Evolutionary conservation across 2,329 filamentous ascomycete genomes (phyloP), one percentile per base, ranked within the genome.

Genomic region (Podosphaera xanthii): DNA sequence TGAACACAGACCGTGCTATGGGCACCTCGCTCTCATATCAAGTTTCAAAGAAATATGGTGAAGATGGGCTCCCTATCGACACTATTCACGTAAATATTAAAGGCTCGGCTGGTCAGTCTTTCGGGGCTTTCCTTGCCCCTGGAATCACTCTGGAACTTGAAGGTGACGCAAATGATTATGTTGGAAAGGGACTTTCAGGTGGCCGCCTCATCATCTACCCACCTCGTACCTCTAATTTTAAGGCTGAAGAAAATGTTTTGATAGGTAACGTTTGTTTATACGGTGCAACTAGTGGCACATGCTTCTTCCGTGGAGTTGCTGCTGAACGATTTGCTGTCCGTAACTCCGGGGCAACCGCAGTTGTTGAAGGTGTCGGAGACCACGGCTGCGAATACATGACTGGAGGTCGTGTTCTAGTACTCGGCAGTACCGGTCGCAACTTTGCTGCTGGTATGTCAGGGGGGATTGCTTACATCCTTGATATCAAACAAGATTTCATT

Each of bases 301-400:
- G 87, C 74, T 97, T 88, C 82, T 96, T 97, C 87, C 87, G 91
- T 63, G 91, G 91, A 79, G 82, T 95, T 62, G 91, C 91, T 68
- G 91, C 91, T 49, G 91, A 97, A 76, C 87, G 91, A 68, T 97
- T 97, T 71, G 90, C 89, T 62, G 91, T 97, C 64, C 86, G 91
- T 66, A 97, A 97, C 76, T 96, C 91, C 0, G 91, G 91, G 73
- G 91, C 87, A 57, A 94, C 84, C 35, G 89, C 91, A n/a, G 87
- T 97, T 64, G 90, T 96, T 62, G 91, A 97, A 73, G 91, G 91
- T 73, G 81, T 94, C 64, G 91, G 91, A 77, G 91, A 97, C 71
- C 91, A 97, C 71, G 87, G 88, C 63, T 96, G 90, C 70, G 91
- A 97, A 77, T 97, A 97, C 79, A 97, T 97, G 91, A 96, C 91